Evolutionary conservation across 2,329 filamentous ascomycete genomes (phyloP), one percentile per base, ranked within the genome.

Genomic region (Microsporum canis): DNA sequence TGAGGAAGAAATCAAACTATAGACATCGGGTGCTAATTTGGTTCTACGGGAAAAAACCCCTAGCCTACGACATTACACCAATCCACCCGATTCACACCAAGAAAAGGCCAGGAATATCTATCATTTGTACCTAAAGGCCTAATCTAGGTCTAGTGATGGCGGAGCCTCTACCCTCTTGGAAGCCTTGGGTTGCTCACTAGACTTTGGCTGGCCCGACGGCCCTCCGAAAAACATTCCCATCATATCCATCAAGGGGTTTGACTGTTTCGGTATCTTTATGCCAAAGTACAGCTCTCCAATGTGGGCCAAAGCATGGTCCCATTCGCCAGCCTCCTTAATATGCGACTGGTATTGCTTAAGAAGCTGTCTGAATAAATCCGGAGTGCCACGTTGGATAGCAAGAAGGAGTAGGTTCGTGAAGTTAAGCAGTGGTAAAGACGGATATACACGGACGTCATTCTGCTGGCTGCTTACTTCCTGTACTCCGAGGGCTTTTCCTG

Each of bases 271-370:
- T 71, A 91, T 87, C 77, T 86, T 84, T 72, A 99, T 95, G 39
- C 86, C 86, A 76, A 99, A 99, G 79, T 97, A 99, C 84, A 96
- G 91, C 78, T 99, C 92, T 57, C 88, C 92, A 68, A 99, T 86
- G 73, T 89, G 86, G 67, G 91, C 87, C 63, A 99, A 77, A 29
- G 89, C 82, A 71, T 90, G 91, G 38, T 85, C 84, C 92, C 92
- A 97, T 10, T 81, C 80, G 3, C 83, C 84, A 0, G 85, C 79
- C 67, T 97, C 92, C 68, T 85, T 85, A 62, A 97, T 82, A 69
- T 95, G 84, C 4, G 79, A 73, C 41, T 85, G 83, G 74, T 97
- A 99, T 71, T 95, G 94, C 63, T 82, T 84, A 67, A 86, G 84
- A 66, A 99, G 78, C 72, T 91, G 87, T 70, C 85, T 85, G 78